phyloP scores from a whole-genome alignment of 371 early-diverging fungal genomes.

The Ordospora pajunii region DNA sequence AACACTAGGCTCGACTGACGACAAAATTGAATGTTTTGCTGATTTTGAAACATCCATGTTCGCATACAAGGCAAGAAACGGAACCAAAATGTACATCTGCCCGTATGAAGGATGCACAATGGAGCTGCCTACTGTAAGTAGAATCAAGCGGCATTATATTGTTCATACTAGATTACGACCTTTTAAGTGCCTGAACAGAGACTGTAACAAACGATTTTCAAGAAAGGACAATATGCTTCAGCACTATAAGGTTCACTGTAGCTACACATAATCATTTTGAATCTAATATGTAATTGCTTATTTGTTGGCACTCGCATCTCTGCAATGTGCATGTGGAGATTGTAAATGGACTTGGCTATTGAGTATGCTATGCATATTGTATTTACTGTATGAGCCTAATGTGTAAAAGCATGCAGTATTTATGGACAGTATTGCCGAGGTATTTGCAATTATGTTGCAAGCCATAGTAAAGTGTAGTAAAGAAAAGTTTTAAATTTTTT shows the following conservation, averaged over 20 bases:
- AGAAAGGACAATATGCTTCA: slow-evolving; percentile 63
- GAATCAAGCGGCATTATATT: slow-evolving; percentile 61
- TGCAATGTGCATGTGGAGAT: no score
- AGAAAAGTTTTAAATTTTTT: slow-evolving; percentile 5
- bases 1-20: not conserved
- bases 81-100: slow-evolving; percentile 50
- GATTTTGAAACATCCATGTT: slow-evolving; percentile 54
- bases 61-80: slow-evolving; percentile 12
- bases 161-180: slow-evolving; percentile 61
- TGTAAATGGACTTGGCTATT: no score
- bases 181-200: slow-evolving; percentile 60
- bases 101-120: slow-evolving; percentile 52
- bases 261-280: not conserved
- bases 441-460: not conserved
- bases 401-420: no score
- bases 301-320: no score
- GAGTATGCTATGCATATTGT: no score
- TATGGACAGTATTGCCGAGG: no score
- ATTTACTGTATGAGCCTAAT: no score
- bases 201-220: slow-evolving; percentile 60
- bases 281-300: no score
- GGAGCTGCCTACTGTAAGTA: slow-evolving; percentile 57
- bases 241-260: slow-evolving; percentile 61
- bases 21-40: slow-evolving; percentile 35
- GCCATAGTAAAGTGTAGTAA: not conserved